phyloP scores from a whole-genome alignment of 2,329 filamentous ascomycete species.

The Ramularia endophylla region DNA sequence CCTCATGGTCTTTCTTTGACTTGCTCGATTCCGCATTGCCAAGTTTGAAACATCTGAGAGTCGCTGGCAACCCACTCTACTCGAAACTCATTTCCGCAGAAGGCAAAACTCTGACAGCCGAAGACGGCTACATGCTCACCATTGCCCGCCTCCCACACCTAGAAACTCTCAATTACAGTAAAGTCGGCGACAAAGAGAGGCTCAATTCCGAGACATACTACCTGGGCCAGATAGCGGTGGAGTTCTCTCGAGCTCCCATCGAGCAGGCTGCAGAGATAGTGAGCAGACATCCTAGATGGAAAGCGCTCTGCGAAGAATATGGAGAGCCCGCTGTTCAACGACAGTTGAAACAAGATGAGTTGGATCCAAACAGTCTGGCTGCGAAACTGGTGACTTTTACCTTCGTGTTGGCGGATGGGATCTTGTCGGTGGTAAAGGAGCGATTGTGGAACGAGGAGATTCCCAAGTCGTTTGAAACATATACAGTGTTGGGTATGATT shows the following conservation, averaged over 20 bases:
- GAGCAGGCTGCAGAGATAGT: conserved; percentile 51
- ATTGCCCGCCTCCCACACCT: conserved; percentile 67
- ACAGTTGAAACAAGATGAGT: conserved; percentile 13
- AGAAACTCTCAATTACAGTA: conserved; percentile 63
- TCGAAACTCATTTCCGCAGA: conserved; percentile 44
- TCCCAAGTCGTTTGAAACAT: conserved; percentile 73
- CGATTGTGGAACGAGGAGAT: conserved; percentile 43
- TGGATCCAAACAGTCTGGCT: conserved; percentile 76
- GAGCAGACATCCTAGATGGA: conserved; percentile 63
- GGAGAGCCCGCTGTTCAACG: conserved; percentile 61
- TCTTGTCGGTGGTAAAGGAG: conserved; percentile 2
- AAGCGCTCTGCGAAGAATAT: conserved; percentile 67
- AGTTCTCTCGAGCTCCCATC: conserved; percentile 58
- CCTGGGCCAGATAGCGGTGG: conserved; percentile 72
- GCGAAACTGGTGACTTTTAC: conserved; percentile 62
- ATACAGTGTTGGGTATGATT: conserved; percentile 72
- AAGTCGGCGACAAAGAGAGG: conserved; percentile 66
- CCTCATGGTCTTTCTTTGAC: conserved; percentile 69
- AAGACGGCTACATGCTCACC: conserved; percentile 86
- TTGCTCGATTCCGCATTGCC: conserved; percentile 62
- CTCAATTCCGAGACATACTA: conserved; percentile 92
- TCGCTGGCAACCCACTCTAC: conserved; percentile 83
- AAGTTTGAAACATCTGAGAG: conserved; percentile 65
- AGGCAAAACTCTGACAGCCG: conserved; percentile 47
- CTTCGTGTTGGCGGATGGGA: conserved; percentile 48